Evolutionary conservation across 2,329 filamentous ascomycete genomes (phyloP).

Genomic region (Didymella lethalis): DNA sequence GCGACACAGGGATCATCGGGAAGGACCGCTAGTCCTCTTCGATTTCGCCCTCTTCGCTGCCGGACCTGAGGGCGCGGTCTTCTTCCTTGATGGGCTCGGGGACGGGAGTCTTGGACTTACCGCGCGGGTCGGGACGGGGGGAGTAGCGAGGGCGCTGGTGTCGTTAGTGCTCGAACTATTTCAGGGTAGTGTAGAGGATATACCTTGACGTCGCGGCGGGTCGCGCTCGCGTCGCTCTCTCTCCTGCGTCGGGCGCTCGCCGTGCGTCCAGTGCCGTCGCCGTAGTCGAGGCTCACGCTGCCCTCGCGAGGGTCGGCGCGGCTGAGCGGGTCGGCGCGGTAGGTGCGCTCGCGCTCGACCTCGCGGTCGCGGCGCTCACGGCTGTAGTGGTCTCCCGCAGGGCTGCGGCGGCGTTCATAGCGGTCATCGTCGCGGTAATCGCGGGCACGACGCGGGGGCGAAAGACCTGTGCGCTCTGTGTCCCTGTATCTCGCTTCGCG

Average conservation of each 20-base stretch:
- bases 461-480: conserved; percentile 70
- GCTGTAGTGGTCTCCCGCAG: conserved; percentile 74
- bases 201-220: conserved; percentile 55
- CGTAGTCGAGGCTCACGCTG: conserved; percentile 88
- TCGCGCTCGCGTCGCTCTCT: conserved; percentile 68
- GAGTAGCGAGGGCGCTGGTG: conserved; percentile 58
- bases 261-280: conserved; percentile 64
- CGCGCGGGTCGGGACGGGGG: conserved; percentile 58
- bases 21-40: conserved; percentile 68
- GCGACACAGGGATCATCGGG: background rate
- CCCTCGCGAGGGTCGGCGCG: conserved; percentile 78
- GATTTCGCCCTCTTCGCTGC: conserved; percentile 97
- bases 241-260: conserved; percentile 74
- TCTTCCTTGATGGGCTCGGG: conserved; percentile 59
- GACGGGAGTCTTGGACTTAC: conserved; percentile 65
- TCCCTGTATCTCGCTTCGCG: conserved; percentile 94
- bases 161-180: conserved; percentile 17
- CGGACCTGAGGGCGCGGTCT: conserved; percentile 75
- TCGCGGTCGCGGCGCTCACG: conserved; percentile 88
- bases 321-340: conserved; percentile 58
- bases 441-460: conserved; percentile 57
- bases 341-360: conserved; percentile 86
- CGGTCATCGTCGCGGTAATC: conserved; percentile 51
- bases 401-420: conserved; percentile 63
- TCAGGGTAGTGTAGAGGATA: conserved; percentile 19